Conservation (phyloP, 1,284 basidiomycete genomes). For the Sanghuangporus baumii region DNA sequence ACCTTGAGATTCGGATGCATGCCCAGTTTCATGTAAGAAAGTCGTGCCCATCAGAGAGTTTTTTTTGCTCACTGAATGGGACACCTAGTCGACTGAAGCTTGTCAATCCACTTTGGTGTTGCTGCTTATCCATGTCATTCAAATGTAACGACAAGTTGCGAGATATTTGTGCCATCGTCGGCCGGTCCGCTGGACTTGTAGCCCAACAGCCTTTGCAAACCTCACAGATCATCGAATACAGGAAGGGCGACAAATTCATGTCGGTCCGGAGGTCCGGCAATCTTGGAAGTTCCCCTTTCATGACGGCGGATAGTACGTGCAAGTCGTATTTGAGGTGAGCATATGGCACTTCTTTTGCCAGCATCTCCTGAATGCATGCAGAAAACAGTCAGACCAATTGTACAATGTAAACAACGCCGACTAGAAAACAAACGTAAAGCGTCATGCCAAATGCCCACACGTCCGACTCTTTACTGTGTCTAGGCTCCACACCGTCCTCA, state of each 20-base stretch:
- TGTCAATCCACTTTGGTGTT: not conserved
- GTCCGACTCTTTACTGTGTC: conserved; percentile 5
- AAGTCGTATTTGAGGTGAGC: not conserved
- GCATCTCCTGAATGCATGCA: not conserved
- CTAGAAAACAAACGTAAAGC: not conserved
- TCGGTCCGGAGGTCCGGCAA: not conserved
- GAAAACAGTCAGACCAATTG: not conserved
- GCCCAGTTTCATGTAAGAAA: too few relatives aligned
- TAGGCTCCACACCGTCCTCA: not conserved
- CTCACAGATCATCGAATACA: not conserved
- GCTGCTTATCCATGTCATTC: not conserved
- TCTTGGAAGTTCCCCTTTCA: not conserved
- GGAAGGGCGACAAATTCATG: not conserved
- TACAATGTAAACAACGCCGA: not conserved
- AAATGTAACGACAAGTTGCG: not conserved
- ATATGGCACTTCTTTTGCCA: not conserved
- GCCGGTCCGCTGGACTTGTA: not conserved
- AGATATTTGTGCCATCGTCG: not conserved
- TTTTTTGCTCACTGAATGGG: not conserved
- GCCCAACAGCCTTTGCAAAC: not conserved
- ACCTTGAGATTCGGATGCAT: too few relatives aligned
- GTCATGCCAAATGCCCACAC: conserved; percentile 15
- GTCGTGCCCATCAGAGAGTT: not conserved
- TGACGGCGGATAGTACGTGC: conserved; percentile 2
- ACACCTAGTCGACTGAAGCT: not conserved